Evolutionary conservation across 805 yeast species (phyloP).

Genomic region (Wickerhamiella siamensis): DNA sequence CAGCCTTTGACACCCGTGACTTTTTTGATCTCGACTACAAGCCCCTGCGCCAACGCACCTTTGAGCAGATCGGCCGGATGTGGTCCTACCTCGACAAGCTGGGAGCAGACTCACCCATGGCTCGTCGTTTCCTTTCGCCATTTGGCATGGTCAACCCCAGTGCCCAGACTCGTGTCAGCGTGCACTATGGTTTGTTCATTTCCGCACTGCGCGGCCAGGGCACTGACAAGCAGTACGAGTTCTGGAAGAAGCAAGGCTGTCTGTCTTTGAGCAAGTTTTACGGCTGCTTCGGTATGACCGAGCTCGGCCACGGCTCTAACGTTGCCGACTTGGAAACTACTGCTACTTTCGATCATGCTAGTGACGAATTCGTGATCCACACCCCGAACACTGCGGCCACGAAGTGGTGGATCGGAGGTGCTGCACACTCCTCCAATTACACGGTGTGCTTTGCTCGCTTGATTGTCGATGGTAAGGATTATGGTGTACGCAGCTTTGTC

Average conservation of each 20-base stretch:
- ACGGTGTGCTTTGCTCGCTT: slow-evolving; percentile 63
- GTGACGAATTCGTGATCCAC: slow-evolving; percentile 49
- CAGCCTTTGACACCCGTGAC: slow-evolving; percentile 32
- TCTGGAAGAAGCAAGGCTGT: slow-evolving; percentile 45
- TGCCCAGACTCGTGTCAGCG: slow-evolving; percentile 57
- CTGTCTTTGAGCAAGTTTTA: slow-evolving; percentile 25
- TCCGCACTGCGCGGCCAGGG: slow-evolving; percentile 68
- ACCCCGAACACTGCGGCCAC: slow-evolving; percentile 83
- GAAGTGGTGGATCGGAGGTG: slow-evolving; percentile 95
- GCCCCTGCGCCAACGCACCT: slow-evolving; percentile 27
- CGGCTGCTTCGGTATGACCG: slow-evolving; percentile 87
- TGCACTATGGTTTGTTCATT: slow-evolving; percentile 62
- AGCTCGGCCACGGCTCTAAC: slow-evolving; percentile 74
- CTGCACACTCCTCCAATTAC: slow-evolving; percentile 80
- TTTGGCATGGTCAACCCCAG: slow-evolving; percentile 40
- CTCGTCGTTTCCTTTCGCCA: slow-evolving; percentile 6
- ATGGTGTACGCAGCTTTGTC: slow-evolving; percentile 76
- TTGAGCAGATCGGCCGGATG: slow-evolving; percentile 21
- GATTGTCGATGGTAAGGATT: slow-evolving; percentile 59
- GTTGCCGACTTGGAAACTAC: slow-evolving; percentile 78
- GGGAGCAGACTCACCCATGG: slow-evolving; percentile 5
- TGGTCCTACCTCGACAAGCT: slow-evolving; percentile 12
- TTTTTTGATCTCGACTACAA: slow-evolving; percentile 33
- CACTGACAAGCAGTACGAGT: slow-evolving; percentile 55
- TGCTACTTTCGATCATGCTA: slow-evolving; percentile 49